Evolutionary conservation across 352 stramenopile genomes (phyloP).

Genomic region (Peronospora belbahrii): DNA sequence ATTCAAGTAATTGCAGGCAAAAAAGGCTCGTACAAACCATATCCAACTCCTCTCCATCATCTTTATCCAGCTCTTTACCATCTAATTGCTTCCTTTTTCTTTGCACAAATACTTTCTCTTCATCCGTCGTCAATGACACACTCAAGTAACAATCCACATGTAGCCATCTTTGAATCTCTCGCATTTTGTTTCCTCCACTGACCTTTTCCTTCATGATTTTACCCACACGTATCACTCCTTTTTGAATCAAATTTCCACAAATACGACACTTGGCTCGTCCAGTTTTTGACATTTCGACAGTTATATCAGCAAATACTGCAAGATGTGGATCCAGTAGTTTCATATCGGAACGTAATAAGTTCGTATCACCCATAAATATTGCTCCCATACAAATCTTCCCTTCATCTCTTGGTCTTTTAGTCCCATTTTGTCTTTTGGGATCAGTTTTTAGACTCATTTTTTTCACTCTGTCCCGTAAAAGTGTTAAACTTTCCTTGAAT

Average conservation of each 20-base stretch:
- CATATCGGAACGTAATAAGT: conserved; percentile 53
- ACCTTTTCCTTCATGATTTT: conserved; percentile 43
- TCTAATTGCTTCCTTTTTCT: conserved; percentile 2
- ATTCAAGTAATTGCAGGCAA: background rate
- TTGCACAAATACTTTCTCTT: conserved; percentile 38
- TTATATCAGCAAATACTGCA: conserved; percentile 29
- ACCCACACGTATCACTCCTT: conserved; percentile 42
- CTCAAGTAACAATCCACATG: conserved; percentile 47
- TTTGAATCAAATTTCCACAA: conserved; percentile 40
- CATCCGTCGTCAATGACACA: conserved; percentile 14
- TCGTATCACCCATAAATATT: conserved; percentile 74
- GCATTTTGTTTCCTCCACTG: conserved; percentile 26
- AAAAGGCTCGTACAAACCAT: conserved; percentile 15
- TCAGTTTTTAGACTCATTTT: conserved; percentile 18
- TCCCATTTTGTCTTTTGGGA: background rate
- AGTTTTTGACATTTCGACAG: conserved; percentile 45
- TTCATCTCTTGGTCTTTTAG: background rate
- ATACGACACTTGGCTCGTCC: conserved; percentile 46
- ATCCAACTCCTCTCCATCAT: conserved; percentile 14
- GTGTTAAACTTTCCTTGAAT: conserved; percentile 42
- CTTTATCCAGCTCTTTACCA: conserved; percentile 6
- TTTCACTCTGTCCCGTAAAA: conserved; percentile 38
- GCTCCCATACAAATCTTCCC: conserved; percentile 40
- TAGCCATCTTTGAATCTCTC: conserved; percentile 56
- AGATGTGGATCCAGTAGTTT: conserved; percentile 42